Evolutionary conservation across 768 basidiomycete species (phyloP).

Genomic region (Tulasnella sp.): DNA sequence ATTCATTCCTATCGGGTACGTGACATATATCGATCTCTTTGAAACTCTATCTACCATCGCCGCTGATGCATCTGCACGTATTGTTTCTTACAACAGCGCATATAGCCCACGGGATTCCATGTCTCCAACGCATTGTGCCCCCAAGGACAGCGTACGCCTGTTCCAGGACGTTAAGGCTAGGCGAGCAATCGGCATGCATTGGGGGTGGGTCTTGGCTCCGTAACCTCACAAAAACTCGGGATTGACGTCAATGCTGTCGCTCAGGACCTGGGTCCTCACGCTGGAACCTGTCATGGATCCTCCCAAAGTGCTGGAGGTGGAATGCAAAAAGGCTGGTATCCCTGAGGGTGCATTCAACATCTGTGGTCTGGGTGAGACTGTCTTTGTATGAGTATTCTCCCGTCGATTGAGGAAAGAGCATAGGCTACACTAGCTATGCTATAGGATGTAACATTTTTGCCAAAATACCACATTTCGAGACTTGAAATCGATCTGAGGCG

Average conservation of each 20-base stretch:
- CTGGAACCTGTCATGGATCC: constrained; percentile 29
- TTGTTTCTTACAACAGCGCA: constrained; percentile 34
- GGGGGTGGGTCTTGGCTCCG: constrained; percentile 25
- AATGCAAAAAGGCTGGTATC: constrained; percentile 26
- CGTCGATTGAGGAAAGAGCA: too few species aligned
- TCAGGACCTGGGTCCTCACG: constrained; percentile 20
- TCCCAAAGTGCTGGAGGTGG: constrained; percentile 26
- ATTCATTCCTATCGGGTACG: constrained; percentile 45
- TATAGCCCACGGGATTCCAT: constrained; percentile 44
- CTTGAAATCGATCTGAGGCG: too few species aligned
- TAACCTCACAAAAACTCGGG: background rate
- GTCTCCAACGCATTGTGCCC: constrained; percentile 51
- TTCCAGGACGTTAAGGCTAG: constrained; percentile 52
- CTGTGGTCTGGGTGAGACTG: constrained; percentile 29
- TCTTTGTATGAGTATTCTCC: constrained; percentile 4
- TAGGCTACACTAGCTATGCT: too few species aligned
- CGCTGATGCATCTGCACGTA: too few species aligned
- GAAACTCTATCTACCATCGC: too few species aligned
- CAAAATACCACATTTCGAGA: too few species aligned
- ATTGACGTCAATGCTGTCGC: background rate
- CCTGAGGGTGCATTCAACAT: constrained; percentile 26
- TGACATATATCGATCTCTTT: too few species aligned
- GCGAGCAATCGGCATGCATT: constrained; percentile 58
- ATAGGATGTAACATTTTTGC: too few species aligned
- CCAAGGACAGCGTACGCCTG: constrained; percentile 54